A percentile compares a stretch with the other conserved stretches of the same genome.
phyloP scores from a whole-genome alignment of 164 flowering plant genomes.

The Tetracentron sinense region DNA sequence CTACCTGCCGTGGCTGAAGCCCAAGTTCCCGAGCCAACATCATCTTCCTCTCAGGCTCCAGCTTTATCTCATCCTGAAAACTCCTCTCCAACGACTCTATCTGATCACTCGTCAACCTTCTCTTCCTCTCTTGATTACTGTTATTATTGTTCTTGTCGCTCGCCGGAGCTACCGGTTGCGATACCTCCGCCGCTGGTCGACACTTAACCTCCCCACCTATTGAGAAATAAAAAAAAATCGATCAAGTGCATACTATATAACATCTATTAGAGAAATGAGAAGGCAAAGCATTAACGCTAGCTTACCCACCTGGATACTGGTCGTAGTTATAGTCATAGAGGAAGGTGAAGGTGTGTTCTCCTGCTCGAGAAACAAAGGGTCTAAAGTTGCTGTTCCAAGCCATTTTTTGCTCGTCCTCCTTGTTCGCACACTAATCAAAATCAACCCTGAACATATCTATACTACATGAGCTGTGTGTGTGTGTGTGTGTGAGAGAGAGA shows the following conservation, averaged over 20 bases:
- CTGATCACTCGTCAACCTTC: slow-evolving; percentile 59
- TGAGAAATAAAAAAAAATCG: background rate
- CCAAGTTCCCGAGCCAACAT: slow-evolving; percentile 67
- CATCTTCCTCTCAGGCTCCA: slow-evolving; percentile 78
- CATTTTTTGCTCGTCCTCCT: too few species aligned
- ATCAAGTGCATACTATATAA: too few species aligned
- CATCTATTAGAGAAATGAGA: slow-evolving; percentile 29
- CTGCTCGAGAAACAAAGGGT: slow-evolving; percentile 37
- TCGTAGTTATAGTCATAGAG: too few species aligned
- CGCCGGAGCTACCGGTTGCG: too few species aligned
- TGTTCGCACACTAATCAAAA: background rate
- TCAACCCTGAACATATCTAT: too few species aligned
- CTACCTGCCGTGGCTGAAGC: slow-evolving; percentile 72
- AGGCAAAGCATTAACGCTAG: too few species aligned
- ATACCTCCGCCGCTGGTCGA: background rate
- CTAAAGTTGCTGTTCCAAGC: slow-evolving; percentile 38
- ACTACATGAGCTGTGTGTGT: too few species aligned
- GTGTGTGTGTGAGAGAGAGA: too few species aligned
- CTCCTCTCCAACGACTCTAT: slow-evolving; percentile 66
- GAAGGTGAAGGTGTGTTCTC: slow-evolving; percentile 30
- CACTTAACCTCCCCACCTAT: slow-evolving; percentile 22
- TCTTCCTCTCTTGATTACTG: slow-evolving; percentile 53
- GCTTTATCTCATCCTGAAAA: slow-evolving; percentile 78
- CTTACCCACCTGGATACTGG: slow-evolving; percentile 24
- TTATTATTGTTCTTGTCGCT: too few species aligned